These are phyloP conservation scores for Carpediemonas membranifera DNA, from an alignment of 78 protist species.

Conservation along the genomic window DNA sequence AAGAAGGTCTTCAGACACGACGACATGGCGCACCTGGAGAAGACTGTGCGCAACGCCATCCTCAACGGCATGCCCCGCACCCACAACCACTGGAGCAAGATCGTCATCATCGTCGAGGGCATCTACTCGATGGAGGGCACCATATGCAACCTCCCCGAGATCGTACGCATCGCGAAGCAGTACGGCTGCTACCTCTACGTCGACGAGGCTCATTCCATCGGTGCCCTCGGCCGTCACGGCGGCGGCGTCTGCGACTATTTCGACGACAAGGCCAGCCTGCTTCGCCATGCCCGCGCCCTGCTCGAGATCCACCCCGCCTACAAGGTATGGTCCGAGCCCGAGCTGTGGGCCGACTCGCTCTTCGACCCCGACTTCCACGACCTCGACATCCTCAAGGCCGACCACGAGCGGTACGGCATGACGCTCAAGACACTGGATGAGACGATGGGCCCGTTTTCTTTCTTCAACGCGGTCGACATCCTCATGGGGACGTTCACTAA, in stretches of 20 bases:
- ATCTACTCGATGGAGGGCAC: slow-evolving; percentile 96
- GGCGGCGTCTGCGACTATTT: slow-evolving; percentile 80
- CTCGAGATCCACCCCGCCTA: too few relatives aligned
- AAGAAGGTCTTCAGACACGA: slow-evolving; percentile 82
- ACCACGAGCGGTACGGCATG: too few relatives aligned
- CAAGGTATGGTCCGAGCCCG: too few relatives aligned
- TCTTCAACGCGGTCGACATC: too few relatives aligned
- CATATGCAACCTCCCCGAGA: slow-evolving; percentile 49
- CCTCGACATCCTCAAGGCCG: too few relatives aligned
- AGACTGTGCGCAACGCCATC: slow-evolving; percentile 46
- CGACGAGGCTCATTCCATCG: slow-evolving; percentile 98
- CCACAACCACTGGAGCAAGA: slow-evolving; percentile 75
- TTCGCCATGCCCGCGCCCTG: too few relatives aligned
- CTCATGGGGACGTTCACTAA: slow-evolving; percentile 99
- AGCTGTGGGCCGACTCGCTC: too few relatives aligned
- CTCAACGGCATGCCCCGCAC: slow-evolving; percentile 78
- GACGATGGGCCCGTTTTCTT: too few relatives aligned
- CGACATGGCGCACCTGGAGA: slow-evolving; percentile 64
- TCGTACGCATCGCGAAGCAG: slow-evolving; percentile 74
- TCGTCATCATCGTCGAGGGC: slow-evolving; percentile 82
- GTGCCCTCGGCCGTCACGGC: slow-evolving; percentile 86
- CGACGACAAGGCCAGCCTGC: too few relatives aligned
- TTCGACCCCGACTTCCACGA: slow-evolving; percentile 59
- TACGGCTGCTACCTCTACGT: slow-evolving; percentile 77
- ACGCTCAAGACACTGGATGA: too few relatives aligned